Conservation (phyloP, 257 asterid species). For the Craterostigma plantagineum region DNA sequence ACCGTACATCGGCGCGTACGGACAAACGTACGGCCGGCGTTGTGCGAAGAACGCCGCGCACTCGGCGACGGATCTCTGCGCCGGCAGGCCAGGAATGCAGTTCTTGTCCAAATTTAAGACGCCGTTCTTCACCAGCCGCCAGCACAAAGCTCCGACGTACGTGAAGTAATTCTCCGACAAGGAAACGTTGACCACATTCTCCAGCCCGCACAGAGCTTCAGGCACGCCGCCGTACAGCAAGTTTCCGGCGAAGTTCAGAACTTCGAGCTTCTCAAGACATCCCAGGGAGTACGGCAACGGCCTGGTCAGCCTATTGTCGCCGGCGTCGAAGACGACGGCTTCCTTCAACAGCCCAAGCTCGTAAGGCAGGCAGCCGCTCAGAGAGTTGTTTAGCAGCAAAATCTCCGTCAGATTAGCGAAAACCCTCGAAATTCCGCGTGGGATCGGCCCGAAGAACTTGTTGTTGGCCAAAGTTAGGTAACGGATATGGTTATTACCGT, state of each 20-base stretch:
- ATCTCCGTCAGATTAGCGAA: constrained; percentile 23
- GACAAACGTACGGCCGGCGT: constrained; percentile 25
- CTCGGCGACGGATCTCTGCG: constrained; percentile 32
- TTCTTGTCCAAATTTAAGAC: constrained; percentile 42
- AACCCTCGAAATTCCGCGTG: constrained; percentile 17
- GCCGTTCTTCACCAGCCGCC: constrained; percentile 29
- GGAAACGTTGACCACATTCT: constrained; percentile 29
- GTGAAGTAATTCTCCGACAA: constrained; percentile 45
- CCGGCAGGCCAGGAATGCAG: constrained; percentile 44
- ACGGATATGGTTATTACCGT: constrained; percentile 5
- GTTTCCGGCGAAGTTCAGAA: constrained; percentile 45
- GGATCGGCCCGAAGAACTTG: constrained; percentile 53
- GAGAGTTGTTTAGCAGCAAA: constrained; percentile 32
- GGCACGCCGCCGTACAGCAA: constrained; percentile 46
- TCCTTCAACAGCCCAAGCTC: constrained; percentile 40
- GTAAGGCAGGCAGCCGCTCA: constrained; percentile 48
- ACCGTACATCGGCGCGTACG: constrained; percentile 8
- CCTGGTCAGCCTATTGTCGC: constrained; percentile 37
- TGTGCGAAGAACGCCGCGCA: constrained; percentile 30
- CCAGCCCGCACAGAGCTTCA: constrained; percentile 31
- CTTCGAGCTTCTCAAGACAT: constrained; percentile 31
- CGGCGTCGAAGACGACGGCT: constrained; percentile 41
- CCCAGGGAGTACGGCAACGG: constrained; percentile 43
- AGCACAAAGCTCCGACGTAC: constrained; percentile 32
- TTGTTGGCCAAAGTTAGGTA: constrained; percentile 61